phyloP scores from a whole-genome alignment of 768 basidiomycete species.

The Strobilomyces dryophilus region DNA sequence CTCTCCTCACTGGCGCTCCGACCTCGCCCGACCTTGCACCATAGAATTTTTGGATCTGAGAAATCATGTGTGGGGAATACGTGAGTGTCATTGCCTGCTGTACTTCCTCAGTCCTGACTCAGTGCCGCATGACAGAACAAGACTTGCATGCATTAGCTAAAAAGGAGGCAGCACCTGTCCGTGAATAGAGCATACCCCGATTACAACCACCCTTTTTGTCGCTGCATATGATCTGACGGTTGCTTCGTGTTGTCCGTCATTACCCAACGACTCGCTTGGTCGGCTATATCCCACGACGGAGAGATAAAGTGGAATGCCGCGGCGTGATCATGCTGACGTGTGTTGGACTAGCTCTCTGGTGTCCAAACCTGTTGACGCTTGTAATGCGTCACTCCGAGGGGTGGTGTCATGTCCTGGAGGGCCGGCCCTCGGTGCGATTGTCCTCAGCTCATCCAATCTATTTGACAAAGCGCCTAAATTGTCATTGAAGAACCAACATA shows the following conservation, averaged over 20 bases:
- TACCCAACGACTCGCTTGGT: background rate
- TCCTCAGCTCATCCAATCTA: background rate
- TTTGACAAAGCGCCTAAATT: background rate
- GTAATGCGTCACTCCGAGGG: no score
- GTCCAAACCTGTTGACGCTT: no score
- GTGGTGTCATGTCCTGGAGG: no score
- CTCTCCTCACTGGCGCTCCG: slow-evolving; percentile 4
- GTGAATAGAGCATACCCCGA: slow-evolving; percentile 38
- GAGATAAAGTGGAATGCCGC: background rate
- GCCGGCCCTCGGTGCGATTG: background rate
- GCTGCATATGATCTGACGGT: background rate
- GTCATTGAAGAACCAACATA: background rate
- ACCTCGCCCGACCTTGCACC: background rate
- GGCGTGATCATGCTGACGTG: background rate
- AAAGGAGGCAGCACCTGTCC: slow-evolving; percentile 59
- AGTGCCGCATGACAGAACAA: slow-evolving; percentile 50
- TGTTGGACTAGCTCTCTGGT: no score
- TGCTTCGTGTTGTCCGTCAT: background rate
- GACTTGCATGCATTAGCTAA: slow-evolving; percentile 72
- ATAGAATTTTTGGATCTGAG: slow-evolving; percentile 78
- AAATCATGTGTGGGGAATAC: slow-evolving; percentile 83
- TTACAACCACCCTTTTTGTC: background rate
- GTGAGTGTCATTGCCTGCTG: slow-evolving; percentile 43
- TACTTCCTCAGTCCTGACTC: background rate
- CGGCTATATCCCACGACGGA: no score